A percentile compares a stretch with the other conserved stretches of the same genome.
These are phyloP conservation scores for Miamiensis avidus DNA, from an alignment of 169 alveolate species.

Conservation along the genomic window DNA sequence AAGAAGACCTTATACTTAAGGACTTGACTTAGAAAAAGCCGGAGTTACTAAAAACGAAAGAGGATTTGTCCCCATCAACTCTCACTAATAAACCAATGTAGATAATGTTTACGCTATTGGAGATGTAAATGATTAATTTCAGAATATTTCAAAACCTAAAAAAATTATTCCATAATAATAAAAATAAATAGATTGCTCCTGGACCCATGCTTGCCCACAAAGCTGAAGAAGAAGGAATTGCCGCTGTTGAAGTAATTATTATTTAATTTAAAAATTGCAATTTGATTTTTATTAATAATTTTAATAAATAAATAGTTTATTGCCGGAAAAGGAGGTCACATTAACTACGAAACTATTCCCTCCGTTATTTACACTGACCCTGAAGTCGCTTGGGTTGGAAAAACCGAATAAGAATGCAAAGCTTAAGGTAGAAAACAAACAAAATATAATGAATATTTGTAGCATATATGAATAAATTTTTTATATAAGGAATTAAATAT, in stretches of 20 bases:
- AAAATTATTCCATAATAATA: no score
- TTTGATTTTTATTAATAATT: no score
- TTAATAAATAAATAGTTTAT: slow-evolving; percentile 42
- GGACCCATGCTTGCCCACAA: slow-evolving; percentile 99
- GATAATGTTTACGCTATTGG: slow-evolving; percentile 96
- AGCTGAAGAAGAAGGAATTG: slow-evolving; percentile 98
- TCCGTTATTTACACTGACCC: slow-evolving; percentile 98
- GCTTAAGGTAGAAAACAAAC: slow-evolving; percentile 39
- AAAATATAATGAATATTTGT: slow-evolving; percentile 34
- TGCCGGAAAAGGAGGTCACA: slow-evolving; percentile 88
- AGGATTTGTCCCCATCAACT: slow-evolving; percentile 83
- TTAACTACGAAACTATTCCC: slow-evolving; percentile 95
- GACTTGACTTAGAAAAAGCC: slow-evolving; percentile 90
- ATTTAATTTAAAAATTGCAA: background rate
- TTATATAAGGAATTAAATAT: slow-evolving; percentile 80
- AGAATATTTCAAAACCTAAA: background rate
- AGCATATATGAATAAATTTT: slow-evolving; percentile 37
- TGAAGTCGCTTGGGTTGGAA: slow-evolving; percentile 98
- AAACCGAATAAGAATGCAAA: slow-evolving; percentile 92
- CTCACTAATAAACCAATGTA: slow-evolving; percentile 69
- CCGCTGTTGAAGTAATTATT: slow-evolving; percentile 85
- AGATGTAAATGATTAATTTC: slow-evolving; percentile 82
- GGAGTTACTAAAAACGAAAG: slow-evolving; percentile 86
- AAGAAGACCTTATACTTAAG: slow-evolving; percentile 93
- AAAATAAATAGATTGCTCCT: slow-evolving; percentile 51